A percentile compares a stretch with the other conserved stretches of the same genome.
These are phyloP conservation scores for Phialophora verrucosa DNA, from an alignment of 2,329 filamentous ascomycete genomes.

Conservation along the genomic window DNA sequence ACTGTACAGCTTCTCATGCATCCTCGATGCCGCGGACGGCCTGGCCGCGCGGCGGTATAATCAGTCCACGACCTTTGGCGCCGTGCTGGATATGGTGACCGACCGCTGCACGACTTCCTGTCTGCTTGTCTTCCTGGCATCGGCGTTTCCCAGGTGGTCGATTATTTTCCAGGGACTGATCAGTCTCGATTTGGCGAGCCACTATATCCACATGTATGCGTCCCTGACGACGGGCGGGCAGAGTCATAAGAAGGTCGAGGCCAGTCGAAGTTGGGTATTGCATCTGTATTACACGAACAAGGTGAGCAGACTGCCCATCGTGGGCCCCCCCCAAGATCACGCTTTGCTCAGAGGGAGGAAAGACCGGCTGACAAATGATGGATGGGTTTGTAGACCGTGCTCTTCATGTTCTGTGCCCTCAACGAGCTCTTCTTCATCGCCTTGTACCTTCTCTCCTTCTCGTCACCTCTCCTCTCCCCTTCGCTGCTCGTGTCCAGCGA, in stretches of 20 bases:
- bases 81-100: conserved; percentile 98
- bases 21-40: conserved; percentile 93
- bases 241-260: conserved; percentile 94
- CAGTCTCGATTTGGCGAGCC: conserved; percentile 88
- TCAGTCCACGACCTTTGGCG: conserved; percentile 93
- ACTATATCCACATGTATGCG: conserved; percentile 99
- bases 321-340: too few species aligned
- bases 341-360: background rate
- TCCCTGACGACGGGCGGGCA: conserved; percentile 82
- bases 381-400: conserved; percentile 67
- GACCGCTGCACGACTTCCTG: conserved; percentile 97
- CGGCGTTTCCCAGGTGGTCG: conserved; percentile 91
- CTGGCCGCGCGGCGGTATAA: conserved; percentile 85
- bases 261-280: conserved; percentile 83
- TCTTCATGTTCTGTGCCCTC: conserved; percentile 86
- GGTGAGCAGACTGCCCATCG: conserved; percentile 59
- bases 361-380: conserved; percentile 5
- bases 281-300: conserved; percentile 98
- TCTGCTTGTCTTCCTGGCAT: conserved; percentile 90
- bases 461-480: conserved; percentile 84
- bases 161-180: conserved; percentile 95
- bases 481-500: conserved; percentile 69
- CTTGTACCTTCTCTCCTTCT: conserved; percentile 96
- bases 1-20: conserved; percentile 90
- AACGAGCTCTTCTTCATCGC: conserved; percentile 99